Base-by-base conservation (phyloP, 148 eudicot species). In the Persicaria tinctoria region DNA sequence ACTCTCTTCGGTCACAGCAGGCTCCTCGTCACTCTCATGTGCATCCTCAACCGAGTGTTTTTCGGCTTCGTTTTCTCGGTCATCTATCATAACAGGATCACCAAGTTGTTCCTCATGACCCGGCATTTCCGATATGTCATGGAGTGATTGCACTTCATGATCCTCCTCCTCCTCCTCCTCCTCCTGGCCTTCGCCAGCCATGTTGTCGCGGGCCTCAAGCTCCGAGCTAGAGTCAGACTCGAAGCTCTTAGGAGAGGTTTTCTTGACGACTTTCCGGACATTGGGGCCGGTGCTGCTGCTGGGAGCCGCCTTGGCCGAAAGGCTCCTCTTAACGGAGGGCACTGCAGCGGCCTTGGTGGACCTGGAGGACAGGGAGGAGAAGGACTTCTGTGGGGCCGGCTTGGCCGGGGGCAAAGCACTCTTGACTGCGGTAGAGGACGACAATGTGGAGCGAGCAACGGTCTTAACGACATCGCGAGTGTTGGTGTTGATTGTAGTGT, bases 51-150 rank as follows among this genome's bases (percentile, higher is more conserved):
- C 76, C 51, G 23, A 46, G 66, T 13, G 55, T 27, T 18, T 50
- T 45, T 5, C 63, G 18, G 18, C 3, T 6, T 0, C 63, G 8
- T 20, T 3, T 60, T 23, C 20, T 8, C 20, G 10, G 20, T 57
- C 63, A 76, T 45, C 62, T 72, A 13, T 74, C 63, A 51, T 70
- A 5, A 51, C 5, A 47, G 87, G 85, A 56, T 85, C 87, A 32
- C 81, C 85, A 0, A 85, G 17, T 13, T 27, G 76, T 8, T 76
- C 82, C 9, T 76, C 47, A 0, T 66, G 70, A 5, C 48, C 48
- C 0, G 70, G 85, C 85, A 85, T 85, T 75, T 82, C 87, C 9
- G 87, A 82, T 16, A 85, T 82, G 73, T 85, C 87, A 3, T 85
- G 85, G 17, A 85, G 80, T 14, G 85, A 80, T 46, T 80, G 77